Percentiles rank a stretch among this genome's conserved stretches.
These are phyloP conservation scores for Teratosphaeria gauchensis DNA, from an alignment of 2,329 filamentous ascomycete genomes.

Conservation along the genomic window DNA sequence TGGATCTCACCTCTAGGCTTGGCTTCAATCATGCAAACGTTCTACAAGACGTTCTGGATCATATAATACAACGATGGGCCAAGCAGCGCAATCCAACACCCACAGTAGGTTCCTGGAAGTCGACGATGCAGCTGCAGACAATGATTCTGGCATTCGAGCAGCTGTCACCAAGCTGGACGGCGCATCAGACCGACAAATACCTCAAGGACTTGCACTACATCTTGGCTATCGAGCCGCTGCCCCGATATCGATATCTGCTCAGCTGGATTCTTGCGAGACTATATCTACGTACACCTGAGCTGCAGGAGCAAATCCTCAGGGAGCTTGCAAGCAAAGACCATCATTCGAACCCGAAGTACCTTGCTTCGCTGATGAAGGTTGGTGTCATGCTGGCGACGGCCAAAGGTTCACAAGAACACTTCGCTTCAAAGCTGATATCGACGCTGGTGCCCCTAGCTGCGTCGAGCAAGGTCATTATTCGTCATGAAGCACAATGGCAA, in stretches of 20 bases:
- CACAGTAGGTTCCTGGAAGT: slow-evolving; percentile 40
- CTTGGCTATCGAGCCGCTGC: slow-evolving; percentile 37
- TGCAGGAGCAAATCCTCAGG: slow-evolving; percentile 25
- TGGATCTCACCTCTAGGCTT: slow-evolving; percentile 35
- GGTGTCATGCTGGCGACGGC: slow-evolving; percentile 33
- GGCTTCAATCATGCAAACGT: slow-evolving; percentile 7
- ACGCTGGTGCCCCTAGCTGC: slow-evolving; percentile 35
- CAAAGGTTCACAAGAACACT: slow-evolving; percentile 27
- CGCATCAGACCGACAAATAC: slow-evolving; percentile 21
- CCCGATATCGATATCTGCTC: slow-evolving; percentile 37
- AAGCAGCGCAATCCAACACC: slow-evolving; percentile 34
- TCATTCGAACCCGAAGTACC: slow-evolving; percentile 38
- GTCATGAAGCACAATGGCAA: slow-evolving; percentile 44
- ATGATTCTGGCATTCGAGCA: slow-evolving; percentile 35
- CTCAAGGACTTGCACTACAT: slow-evolving; percentile 31
- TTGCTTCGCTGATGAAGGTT: slow-evolving; percentile 40
- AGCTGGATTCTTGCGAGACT: slow-evolving; percentile 40
- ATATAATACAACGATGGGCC: slow-evolving; percentile 33
- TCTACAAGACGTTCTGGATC: slow-evolving; percentile 6
- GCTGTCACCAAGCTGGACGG: slow-evolving; percentile 14
- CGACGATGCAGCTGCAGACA: slow-evolving; percentile 38
- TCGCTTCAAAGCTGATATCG: slow-evolving; percentile 30
- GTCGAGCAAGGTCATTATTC: slow-evolving; percentile 43
- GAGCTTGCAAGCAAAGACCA: slow-evolving; percentile 33
- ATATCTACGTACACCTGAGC: slow-evolving; percentile 27